Conservation (phyloP, 2,329 filamentous ascomycete genomes). For the Pseudogymnoascus destructans region DNA sequence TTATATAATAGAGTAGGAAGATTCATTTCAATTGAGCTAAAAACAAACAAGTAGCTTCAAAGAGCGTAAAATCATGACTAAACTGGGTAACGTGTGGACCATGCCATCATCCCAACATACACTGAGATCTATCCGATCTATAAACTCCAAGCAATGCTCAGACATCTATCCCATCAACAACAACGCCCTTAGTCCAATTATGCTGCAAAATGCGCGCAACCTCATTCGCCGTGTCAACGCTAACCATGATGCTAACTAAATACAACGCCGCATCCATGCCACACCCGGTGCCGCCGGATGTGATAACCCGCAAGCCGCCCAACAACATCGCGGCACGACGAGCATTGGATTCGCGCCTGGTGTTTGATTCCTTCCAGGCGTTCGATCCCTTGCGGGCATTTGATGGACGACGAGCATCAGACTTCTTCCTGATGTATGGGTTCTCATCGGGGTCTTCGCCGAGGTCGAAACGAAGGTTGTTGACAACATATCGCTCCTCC, state of each 20-base stretch:
- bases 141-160: constrained; percentile 30
- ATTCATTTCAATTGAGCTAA: constrained; percentile 7
- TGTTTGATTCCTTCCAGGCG: constrained; percentile 62
- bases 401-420: constrained; percentile 49
- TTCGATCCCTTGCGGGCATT: constrained; percentile 70
- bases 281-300: constrained; percentile 63
- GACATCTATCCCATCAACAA: constrained; percentile 75
- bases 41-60: background rate
- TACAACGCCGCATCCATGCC: constrained; percentile 77
- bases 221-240: constrained; percentile 62
- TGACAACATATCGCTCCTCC: constrained; percentile 77
- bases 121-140: constrained; percentile 7
- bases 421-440: constrained; percentile 68
- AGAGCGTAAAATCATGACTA: background rate
- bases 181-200: constrained; percentile 73
- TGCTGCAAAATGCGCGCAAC: constrained; percentile 66
- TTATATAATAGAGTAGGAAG: background rate
- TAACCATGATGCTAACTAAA: constrained; percentile 70
- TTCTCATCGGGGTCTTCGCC: constrained; percentile 68
- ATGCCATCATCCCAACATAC: constrained; percentile 4
- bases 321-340: constrained; percentile 45
- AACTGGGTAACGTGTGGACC: constrained; percentile 4
- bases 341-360: constrained; percentile 65
- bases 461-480: constrained; percentile 79
- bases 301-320: constrained; percentile 60